Conservation (phyloP, 345 rosid species). For the Microcos paniculata region DNA sequence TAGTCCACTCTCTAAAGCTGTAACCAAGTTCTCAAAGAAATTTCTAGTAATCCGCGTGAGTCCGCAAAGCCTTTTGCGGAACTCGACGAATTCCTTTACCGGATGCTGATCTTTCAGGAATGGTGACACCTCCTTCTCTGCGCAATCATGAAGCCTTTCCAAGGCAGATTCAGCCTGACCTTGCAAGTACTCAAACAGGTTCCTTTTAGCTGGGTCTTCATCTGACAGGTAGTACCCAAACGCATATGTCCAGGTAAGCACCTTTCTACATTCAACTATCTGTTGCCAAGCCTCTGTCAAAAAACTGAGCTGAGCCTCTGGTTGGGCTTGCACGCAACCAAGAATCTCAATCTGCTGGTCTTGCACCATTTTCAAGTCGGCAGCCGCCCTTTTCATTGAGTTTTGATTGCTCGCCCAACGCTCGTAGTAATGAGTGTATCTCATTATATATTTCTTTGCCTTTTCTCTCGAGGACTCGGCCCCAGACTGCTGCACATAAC, state of each 20-base stretch:
- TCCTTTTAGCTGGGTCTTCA: slow-evolving; percentile 20
- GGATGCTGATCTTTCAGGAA: not conserved
- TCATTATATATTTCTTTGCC: slow-evolving; percentile 15
- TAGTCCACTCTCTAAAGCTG: slow-evolving; percentile 40
- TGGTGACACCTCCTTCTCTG: slow-evolving; percentile 26
- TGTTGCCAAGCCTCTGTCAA: slow-evolving; percentile 33
- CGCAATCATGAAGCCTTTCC: slow-evolving; percentile 36
- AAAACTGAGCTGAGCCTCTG: slow-evolving; percentile 17
- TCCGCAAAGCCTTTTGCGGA: slow-evolving; percentile 14
- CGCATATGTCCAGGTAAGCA: slow-evolving; percentile 38
- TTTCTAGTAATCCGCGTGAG: slow-evolving; percentile 22
- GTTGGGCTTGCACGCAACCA: not conserved
- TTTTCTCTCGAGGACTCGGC: not conserved
- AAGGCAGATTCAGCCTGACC: slow-evolving; percentile 39
- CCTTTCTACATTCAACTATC: slow-evolving; percentile 35
- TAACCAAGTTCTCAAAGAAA: slow-evolving; percentile 37
- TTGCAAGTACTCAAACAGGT: slow-evolving; percentile 37
- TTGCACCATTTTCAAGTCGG: slow-evolving; percentile 7
- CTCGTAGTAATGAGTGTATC: slow-evolving; percentile 34
- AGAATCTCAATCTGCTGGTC: slow-evolving; percentile 6
- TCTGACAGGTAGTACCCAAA: slow-evolving; percentile 32
- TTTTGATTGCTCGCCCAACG: slow-evolving; percentile 34
- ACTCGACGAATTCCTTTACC: slow-evolving; percentile 10
- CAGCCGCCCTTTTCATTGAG: slow-evolving; percentile 22
- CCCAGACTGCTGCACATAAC: not conserved